Evolutionary conservation across 2,329 filamentous ascomycete species (phyloP).

Genomic region (Stagonosporopsis tanaceti): DNA sequence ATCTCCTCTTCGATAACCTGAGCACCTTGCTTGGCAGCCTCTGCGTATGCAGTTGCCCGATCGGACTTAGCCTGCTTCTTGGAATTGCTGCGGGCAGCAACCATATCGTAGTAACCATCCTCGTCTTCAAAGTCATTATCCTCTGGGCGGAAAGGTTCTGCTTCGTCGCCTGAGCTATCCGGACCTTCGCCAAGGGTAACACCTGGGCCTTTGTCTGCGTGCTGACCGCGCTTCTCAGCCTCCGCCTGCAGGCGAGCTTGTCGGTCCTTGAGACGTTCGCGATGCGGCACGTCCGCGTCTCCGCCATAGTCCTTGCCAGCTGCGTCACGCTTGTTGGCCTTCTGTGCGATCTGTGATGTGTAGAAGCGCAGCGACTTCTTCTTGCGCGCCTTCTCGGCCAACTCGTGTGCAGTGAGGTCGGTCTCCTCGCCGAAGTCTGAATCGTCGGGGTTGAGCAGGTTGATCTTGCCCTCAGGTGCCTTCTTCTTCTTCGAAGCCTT

Average conservation of each 20-base stretch:
- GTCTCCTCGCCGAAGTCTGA: slow-evolving; percentile 96
- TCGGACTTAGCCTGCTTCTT: slow-evolving; percentile 81
- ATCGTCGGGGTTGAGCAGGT: slow-evolving; percentile 63
- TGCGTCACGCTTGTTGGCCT: slow-evolving; percentile 82
- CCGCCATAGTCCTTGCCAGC: slow-evolving; percentile 78
- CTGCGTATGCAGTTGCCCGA: slow-evolving; percentile 63
- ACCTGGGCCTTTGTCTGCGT: slow-evolving; percentile 62
- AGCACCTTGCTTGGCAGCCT: slow-evolving; percentile 64
- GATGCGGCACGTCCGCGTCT: slow-evolving; percentile 83
- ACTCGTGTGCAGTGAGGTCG: slow-evolving; percentile 75
- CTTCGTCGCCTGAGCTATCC: slow-evolving; percentile 72
- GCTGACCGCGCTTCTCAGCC: slow-evolving; percentile 80
- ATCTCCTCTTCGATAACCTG: slow-evolving; percentile 72
- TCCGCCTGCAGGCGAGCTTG: slow-evolving; percentile 87
- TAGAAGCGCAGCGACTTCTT: slow-evolving; percentile 97
- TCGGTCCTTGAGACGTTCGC: slow-evolving; percentile 86
- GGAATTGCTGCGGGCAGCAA: slow-evolving; percentile 70
- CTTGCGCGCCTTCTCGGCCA: slow-evolving; percentile 84
- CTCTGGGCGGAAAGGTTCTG: slow-evolving; percentile 55
- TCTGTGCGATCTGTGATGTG: slow-evolving; percentile 96
- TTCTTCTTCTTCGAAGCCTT: slow-evolving; percentile 57
- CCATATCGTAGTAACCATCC: slow-evolving; percentile 88
- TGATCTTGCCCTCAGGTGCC: slow-evolving; percentile 36
- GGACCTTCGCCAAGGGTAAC: slow-evolving; percentile 70
- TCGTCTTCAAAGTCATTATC: slow-evolving; percentile 58